Conservation (phyloP, 1,284 basidiomycete species). For the Pulveroboletus ridleyi region DNA sequence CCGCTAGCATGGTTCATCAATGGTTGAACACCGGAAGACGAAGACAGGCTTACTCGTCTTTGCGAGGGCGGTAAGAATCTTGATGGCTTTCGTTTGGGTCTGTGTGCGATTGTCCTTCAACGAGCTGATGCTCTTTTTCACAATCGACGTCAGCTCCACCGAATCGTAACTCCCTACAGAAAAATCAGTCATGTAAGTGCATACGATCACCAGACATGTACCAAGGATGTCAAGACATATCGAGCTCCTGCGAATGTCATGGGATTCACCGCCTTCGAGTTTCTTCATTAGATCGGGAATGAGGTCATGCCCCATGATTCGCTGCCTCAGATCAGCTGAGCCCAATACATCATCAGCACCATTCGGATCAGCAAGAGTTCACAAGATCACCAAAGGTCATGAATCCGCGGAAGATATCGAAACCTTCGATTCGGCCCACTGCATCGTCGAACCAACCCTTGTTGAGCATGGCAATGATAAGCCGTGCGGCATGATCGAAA, state of each 20-base stretch:
- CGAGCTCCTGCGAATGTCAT: neutral
- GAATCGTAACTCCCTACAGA: neutral
- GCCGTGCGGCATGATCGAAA: neutral
- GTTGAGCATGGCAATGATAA: neutral
- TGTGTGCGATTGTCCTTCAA: neutral
- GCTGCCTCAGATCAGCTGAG: neutral
- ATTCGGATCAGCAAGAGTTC: neutral
- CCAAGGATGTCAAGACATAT: neutral
- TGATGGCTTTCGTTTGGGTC: neutral
- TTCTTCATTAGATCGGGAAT: neutral
- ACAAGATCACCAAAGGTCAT: neutral
- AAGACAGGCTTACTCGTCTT: neutral
- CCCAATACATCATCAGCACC: neutral
- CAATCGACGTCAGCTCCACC: neutral
- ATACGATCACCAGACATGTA: neutral
- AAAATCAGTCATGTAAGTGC: neutral
- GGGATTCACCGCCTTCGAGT: neutral
- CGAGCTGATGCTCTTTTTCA: neutral
- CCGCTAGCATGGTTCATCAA: neutral
- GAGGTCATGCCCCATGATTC: neutral
- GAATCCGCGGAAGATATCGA: neutral
- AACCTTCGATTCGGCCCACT: neutral
- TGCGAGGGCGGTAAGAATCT: neutral
- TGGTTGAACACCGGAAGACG: neutral
- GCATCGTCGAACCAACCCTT: neutral